Evolutionary conservation across 257 asterid genomes (phyloP).

Genomic region (Plantago elongata): DNA sequence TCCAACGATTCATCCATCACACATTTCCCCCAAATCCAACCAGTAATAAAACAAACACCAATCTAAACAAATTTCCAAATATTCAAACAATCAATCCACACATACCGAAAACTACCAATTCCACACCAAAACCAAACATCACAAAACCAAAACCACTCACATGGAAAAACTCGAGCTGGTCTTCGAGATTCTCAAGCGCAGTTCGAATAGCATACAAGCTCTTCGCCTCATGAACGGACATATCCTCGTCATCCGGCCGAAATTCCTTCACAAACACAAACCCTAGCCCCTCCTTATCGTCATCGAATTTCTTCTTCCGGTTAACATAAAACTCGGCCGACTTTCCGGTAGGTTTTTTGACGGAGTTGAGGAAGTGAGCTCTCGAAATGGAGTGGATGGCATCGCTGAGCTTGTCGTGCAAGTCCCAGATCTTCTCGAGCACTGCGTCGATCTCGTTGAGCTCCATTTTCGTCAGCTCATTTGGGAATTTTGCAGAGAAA

Average conservation of each 20-base stretch:
- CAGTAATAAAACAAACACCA: neutral
- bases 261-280: slow-evolving; percentile 74
- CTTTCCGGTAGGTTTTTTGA: slow-evolving; percentile 44
- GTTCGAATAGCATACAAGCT: slow-evolving; percentile 80
- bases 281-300: slow-evolving; percentile 35
- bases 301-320: slow-evolving; percentile 28
- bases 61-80: neutral
- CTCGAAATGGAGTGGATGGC: slow-evolving; percentile 87
- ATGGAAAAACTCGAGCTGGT: slow-evolving; percentile 91
- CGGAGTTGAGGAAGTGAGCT: slow-evolving; percentile 69
- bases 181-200: slow-evolving; percentile 91
- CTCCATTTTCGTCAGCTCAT: slow-evolving; percentile 92
- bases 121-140: neutral
- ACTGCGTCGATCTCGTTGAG: slow-evolving; percentile 77
- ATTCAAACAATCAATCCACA: neutral
- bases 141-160: slow-evolving; percentile 24
- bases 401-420: slow-evolving; percentile 96
- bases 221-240: slow-evolving; percentile 80
- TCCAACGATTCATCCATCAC: neutral
- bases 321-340: slow-evolving; percentile 36
- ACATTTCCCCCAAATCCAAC: neutral
- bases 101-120: neutral
- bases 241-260: slow-evolving; percentile 49
- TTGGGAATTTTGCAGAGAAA: slow-evolving; percentile 11
- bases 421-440: slow-evolving; percentile 83